Evolutionary conservation across 306 rosid genomes (phyloP).

Genomic region (Sindora glabra): DNA sequence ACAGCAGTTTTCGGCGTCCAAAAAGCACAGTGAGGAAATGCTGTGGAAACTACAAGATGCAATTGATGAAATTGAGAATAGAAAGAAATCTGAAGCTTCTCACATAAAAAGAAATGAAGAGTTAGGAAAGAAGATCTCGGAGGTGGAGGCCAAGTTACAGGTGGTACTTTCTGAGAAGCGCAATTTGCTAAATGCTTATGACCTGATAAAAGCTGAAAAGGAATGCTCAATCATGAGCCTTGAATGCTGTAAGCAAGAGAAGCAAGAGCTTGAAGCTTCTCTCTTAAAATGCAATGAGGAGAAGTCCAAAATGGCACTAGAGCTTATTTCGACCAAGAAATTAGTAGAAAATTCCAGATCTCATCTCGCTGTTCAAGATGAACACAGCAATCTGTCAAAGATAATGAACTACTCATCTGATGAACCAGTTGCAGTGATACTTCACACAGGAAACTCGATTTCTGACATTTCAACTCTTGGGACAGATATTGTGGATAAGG

Average conservation of each 20-base stretch:
- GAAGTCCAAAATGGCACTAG: conserved; percentile 57
- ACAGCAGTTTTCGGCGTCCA: conserved; percentile 71
- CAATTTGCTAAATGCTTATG: conserved; percentile 72
- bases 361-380: conserved; percentile 25
- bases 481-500: neutral
- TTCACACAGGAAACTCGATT: neutral
- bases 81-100: conserved; percentile 73
- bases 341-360: conserved; percentile 34
- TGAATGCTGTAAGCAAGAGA: conserved; percentile 96
- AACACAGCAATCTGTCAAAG: conserved; percentile 22
- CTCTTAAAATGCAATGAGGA: conserved; percentile 67
- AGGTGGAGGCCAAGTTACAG: conserved; percentile 77
- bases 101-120: conserved; percentile 71
- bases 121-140: conserved; percentile 71
- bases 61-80: conserved; percentile 60
- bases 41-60: conserved; percentile 91
- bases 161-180: conserved; percentile 71
- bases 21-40: conserved; percentile 86
- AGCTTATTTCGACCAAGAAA: conserved; percentile 53
- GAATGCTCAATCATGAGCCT: conserved; percentile 89
- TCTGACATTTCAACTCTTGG: conserved; percentile 6
- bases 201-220: conserved; percentile 81
- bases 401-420: conserved; percentile 11
- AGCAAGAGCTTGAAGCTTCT: conserved; percentile 72
- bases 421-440: conserved; percentile 1